Conservation (phyloP, 2,329 filamentous ascomycete genomes). For the Ophiosphaerella korrae region DNA sequence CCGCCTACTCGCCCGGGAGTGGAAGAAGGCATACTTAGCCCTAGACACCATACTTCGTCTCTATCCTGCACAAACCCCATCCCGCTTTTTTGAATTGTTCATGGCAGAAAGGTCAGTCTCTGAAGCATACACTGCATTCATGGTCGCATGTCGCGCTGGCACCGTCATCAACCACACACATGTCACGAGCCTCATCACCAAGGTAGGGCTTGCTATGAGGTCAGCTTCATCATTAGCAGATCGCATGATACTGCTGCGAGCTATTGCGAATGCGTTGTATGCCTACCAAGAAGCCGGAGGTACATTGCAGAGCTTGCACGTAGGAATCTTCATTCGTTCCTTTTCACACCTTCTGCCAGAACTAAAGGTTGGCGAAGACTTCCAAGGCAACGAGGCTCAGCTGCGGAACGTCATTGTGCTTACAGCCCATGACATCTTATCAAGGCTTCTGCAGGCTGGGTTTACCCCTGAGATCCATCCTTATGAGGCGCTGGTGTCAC, state of each 20-base stretch:
- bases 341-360: slow-evolving; percentile 38
- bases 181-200: slow-evolving; percentile 41
- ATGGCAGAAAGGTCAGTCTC: slow-evolving; percentile 51
- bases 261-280: slow-evolving; percentile 51
- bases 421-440: slow-evolving; percentile 30
- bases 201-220: slow-evolving; percentile 33
- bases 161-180: slow-evolving; percentile 35
- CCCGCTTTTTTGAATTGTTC: slow-evolving; percentile 53
- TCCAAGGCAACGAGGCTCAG: slow-evolving; percentile 17
- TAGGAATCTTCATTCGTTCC: slow-evolving; percentile 46
- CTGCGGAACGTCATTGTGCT: slow-evolving; percentile 30
- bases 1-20: slow-evolving; percentile 52
- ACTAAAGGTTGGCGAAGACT: slow-evolving; percentile 20
- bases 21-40: slow-evolving; percentile 55
- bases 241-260: slow-evolving; percentile 37
- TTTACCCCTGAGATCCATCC: slow-evolving; percentile 22
- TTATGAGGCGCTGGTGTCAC: slow-evolving; percentile 35
- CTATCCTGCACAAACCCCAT: slow-evolving; percentile 49
- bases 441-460: slow-evolving; percentile 36
- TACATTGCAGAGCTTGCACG: slow-evolving; percentile 39
- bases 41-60: slow-evolving; percentile 57
- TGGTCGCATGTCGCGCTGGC: slow-evolving; percentile 56
- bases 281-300: slow-evolving; percentile 50
- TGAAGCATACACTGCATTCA: slow-evolving; percentile 55
- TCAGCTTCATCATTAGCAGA: slow-evolving; percentile 20